phyloP scores from a whole-genome alignment of 257 asterid genomes.

The Solanum peruvianum region DNA sequence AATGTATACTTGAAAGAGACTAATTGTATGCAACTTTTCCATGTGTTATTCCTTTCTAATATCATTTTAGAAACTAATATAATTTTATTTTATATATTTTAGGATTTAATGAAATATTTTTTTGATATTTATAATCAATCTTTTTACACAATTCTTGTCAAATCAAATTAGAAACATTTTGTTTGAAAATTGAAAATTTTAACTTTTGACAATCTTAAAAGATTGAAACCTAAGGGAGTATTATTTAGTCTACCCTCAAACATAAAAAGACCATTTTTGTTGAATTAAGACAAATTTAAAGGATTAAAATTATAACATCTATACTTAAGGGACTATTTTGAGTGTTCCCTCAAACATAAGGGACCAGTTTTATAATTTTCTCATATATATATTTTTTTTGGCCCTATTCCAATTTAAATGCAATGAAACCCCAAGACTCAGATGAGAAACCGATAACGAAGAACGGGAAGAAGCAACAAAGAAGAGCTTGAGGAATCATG shows the following conservation, averaged over 20 bases:
- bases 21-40: too few relatives aligned
- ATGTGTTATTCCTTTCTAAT: neutral
- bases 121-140: neutral
- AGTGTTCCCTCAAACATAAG: neutral
- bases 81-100: neutral
- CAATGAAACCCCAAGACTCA: neutral
- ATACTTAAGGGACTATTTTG: neutral
- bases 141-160: neutral
- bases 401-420: neutral
- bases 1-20: too few relatives aligned
- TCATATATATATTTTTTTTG: neutral
- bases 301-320: neutral
- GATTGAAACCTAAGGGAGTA: neutral
- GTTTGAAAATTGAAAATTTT: neutral
- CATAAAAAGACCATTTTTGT: neutral
- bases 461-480: neutral
- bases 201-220: neutral
- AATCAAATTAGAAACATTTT: neutral
- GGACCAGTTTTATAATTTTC: neutral
- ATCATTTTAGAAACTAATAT: neutral
- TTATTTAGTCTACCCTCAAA: neutral
- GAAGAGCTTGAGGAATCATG: neutral
- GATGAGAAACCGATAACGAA: neutral
- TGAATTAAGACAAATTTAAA: rapidly evolving
- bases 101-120: neutral